phyloP scores from a whole-genome alignment of 192 early-diverging fungal genomes.

The Gryganskiella cystojenkinii region DNA sequence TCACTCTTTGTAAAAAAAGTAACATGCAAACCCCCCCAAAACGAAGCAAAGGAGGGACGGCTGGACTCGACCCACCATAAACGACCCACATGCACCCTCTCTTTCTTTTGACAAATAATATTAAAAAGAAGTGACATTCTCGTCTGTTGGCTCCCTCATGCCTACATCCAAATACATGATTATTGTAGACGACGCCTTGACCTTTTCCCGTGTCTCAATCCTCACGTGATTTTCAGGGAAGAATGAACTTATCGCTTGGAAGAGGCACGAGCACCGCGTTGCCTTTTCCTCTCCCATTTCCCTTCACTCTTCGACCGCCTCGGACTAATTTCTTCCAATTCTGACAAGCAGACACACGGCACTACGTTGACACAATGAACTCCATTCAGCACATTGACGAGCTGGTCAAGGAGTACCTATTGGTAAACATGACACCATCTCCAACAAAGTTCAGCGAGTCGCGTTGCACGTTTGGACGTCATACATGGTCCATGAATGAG shows the following conservation, averaged over 20 bases:
- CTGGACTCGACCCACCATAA: neutral
- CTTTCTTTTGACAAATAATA: neutral
- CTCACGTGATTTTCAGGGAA: no score
- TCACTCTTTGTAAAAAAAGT: conserved; percentile 3
- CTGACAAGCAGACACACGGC: neutral
- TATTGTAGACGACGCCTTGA: neutral
- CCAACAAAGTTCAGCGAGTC: neutral
- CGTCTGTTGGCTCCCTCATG: no score
- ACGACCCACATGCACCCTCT: neutral
- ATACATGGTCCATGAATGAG: no score
- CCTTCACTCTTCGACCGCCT: neutral
- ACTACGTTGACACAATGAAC: conserved; percentile 55
- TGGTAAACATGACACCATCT: conserved; percentile 50
- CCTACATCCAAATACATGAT: no score
- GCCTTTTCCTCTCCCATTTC: neutral
- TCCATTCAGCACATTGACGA: conserved; percentile 72
- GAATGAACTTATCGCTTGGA: conserved; percentile 3
- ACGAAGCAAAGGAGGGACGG: no score
- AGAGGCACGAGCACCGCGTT: neutral
- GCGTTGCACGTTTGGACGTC: no score
- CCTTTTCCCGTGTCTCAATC: no score
- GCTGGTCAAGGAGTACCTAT: conserved; percentile 72
- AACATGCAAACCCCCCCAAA: neutral
- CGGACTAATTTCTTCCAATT: no score
- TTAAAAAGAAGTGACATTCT: no score